These are phyloP conservation scores for Avicennia marina DNA, from an alignment of 257 asterid genomes.

Conservation along the genomic window DNA sequence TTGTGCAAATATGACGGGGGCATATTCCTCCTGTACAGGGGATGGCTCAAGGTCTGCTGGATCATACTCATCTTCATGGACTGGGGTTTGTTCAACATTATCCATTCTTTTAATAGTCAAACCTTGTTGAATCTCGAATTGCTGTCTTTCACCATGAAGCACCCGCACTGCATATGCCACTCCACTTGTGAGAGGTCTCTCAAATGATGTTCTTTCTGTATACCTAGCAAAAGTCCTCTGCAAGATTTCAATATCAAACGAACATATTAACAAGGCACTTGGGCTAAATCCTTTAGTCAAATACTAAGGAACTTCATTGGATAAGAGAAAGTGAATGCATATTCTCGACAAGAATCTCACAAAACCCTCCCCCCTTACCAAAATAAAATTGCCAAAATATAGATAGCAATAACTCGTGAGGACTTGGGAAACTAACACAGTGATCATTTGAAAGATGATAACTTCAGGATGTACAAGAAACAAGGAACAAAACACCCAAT, in stretches of 20 bases:
- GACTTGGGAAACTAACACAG: no score
- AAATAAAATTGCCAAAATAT: no score
- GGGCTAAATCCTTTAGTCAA: no score
- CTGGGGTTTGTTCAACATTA: slow-evolving; percentile 71
- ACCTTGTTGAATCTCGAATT: slow-evolving; percentile 78
- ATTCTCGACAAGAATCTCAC: background rate
- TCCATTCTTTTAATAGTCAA: slow-evolving; percentile 95
- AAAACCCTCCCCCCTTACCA: no score
- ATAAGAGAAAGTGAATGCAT: background rate
- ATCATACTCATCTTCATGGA: slow-evolving; percentile 80
- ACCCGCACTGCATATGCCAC: slow-evolving; percentile 97
- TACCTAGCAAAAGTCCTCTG: slow-evolving; percentile 83
- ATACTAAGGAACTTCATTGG: no score
- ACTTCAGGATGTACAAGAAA: no score
- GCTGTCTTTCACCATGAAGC: slow-evolving; percentile 71
- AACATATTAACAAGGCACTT: background rate
- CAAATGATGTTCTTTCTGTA: slow-evolving; percentile 86
- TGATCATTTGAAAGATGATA: no score
- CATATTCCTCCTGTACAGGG: slow-evolving; percentile 84
- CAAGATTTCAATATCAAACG: slow-evolving; percentile 11
- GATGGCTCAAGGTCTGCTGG: slow-evolving; percentile 72
- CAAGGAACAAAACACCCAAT: no score
- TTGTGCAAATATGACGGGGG: slow-evolving; percentile 97
- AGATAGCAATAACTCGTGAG: no score
- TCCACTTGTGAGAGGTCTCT: slow-evolving; percentile 98